These are phyloP conservation scores for Mycena galopus DNA, from an alignment of 768 basidiomycete species.

Conservation along the genomic window DNA sequence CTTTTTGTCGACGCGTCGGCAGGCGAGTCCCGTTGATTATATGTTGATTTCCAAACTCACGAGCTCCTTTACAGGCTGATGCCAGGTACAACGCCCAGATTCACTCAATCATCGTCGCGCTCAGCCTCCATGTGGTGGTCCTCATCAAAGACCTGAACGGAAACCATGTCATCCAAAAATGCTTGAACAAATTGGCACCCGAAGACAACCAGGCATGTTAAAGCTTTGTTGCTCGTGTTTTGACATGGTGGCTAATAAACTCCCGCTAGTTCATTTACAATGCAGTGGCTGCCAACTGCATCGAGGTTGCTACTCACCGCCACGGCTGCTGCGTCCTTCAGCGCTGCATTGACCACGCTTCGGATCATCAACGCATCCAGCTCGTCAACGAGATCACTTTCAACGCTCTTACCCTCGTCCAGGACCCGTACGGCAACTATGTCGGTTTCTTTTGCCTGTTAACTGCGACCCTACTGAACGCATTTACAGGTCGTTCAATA, in stretches of 20 bases:
- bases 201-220: slow-evolving; percentile 96
- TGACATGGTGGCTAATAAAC: not conserved
- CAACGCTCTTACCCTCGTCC: slow-evolving; percentile 96
- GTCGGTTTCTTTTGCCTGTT: slow-evolving; percentile 55
- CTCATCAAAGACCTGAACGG: slow-evolving; percentile 99
- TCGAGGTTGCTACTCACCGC: slow-evolving; percentile 97
- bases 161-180: slow-evolving; percentile 99
- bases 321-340: slow-evolving; percentile 99
- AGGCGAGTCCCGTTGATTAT: slow-evolving; percentile 68
- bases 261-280: slow-evolving; percentile 93
- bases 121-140: slow-evolving; percentile 97
- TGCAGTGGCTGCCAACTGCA: slow-evolving; percentile 97
- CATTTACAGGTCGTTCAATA: slow-evolving; percentile 89
- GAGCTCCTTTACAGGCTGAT: slow-evolving; percentile 74
- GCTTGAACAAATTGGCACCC: slow-evolving; percentile 96
- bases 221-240: not conserved
- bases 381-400: slow-evolving; percentile 99
- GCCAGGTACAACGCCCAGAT: slow-evolving; percentile 91
- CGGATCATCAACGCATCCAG: slow-evolving; percentile 94
- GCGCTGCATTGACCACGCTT: slow-evolving; percentile 98
- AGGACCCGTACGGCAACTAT: slow-evolving; percentile 97
- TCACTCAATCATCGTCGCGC: slow-evolving; percentile 94
- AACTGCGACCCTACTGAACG: slow-evolving; percentile 2
- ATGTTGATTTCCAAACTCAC: slow-evolving; percentile 65
- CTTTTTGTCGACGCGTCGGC: slow-evolving; percentile 94